Evolutionary conservation across 2,329 filamentous ascomycete genomes (phyloP), one percentile per base, ranked within the genome.

Genomic region (Hypoxylon sp.): DNA sequence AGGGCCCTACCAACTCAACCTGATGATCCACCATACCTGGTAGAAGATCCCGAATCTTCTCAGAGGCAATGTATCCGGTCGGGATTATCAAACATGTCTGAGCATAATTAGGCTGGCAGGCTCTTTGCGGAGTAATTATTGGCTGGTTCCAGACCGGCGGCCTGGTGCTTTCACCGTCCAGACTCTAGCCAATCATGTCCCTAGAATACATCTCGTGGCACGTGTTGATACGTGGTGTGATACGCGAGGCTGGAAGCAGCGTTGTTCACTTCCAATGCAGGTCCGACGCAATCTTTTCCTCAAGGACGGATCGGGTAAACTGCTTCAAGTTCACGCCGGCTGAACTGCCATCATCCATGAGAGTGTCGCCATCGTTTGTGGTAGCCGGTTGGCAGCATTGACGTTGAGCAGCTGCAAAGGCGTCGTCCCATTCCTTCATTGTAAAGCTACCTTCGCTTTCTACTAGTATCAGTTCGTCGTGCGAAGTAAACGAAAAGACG

Each of bases 381-480:
- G 76, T 77, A 60, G 74, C 55, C n/a, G 79, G 75, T 19, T 75
- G 74, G 73, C 85, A 91, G 79, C 94, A 97, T 52, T 91, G 84
- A 42, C 82, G 80, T 75, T 89, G 85, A 35, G 92, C 93, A 48
- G 84, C 82, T 68, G 90, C 85, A 71, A 90, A 88, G 17, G 92
- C 88, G 47, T 85, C 82, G 62, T 93, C 88, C 93, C 94, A 98
- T 70, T 91, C 90, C 13, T 89, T 85, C 71, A 92, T 84, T 51
- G 88, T 88, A 77, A 98, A 98, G 2, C 82, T 81, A 0, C 95
- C 95, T 74, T 95, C 89, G 75, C 93, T 97, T 80, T 97, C 92
- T 35, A 88, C 90, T 46, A 97, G 80, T 21, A 98, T 81, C 56
- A 97, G 82, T 65, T 93, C 89, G 7, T 91, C 88, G 56, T 89